Evolutionary conservation across 2,329 filamentous ascomycete genomes (phyloP).

Genomic region (Aspergillus pseudotamarii): DNA sequence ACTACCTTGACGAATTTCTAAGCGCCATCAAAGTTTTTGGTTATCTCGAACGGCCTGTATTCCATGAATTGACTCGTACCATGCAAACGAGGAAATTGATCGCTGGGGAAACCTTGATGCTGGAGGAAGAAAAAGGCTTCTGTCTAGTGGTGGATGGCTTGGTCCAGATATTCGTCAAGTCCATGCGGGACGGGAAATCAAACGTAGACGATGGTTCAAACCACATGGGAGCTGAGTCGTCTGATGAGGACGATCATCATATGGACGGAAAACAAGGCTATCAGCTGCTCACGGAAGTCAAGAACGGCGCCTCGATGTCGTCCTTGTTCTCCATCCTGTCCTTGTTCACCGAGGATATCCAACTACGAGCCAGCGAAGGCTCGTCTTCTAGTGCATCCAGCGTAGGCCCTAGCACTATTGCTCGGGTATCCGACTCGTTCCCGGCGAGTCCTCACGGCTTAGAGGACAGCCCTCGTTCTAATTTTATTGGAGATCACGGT

Average conservation of each 20-base stretch:
- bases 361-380: constrained; percentile 70
- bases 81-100: constrained; percentile 98
- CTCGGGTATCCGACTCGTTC: constrained; percentile 41
- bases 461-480: constrained; percentile 31
- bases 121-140: constrained; percentile 98
- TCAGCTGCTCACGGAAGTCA: constrained; percentile 93
- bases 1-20: constrained; percentile 95
- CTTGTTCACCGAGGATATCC: constrained; percentile 93
- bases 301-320: constrained; percentile 97
- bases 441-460: constrained; percentile 41
- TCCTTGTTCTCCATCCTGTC: constrained; percentile 97
- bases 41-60: constrained; percentile 92
- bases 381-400: constrained; percentile 42
- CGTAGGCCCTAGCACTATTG: constrained; percentile 26
- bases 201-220: constrained; percentile 45
- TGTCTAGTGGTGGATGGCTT: constrained; percentile 95
- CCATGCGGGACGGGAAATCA: constrained; percentile 56
- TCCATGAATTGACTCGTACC: constrained; percentile 93
- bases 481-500: constrained; percentile 22
- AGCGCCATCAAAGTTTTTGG: constrained; percentile 99
- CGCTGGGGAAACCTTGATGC: constrained; percentile 88
- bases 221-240: constrained; percentile 51
- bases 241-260: constrained; percentile 69
- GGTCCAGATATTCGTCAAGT: constrained; percentile 98
- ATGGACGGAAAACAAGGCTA: constrained; percentile 76